These are phyloP conservation scores for Populus euphratica DNA, from an alignment of 345 rosid species.

Conservation along the genomic window DNA sequence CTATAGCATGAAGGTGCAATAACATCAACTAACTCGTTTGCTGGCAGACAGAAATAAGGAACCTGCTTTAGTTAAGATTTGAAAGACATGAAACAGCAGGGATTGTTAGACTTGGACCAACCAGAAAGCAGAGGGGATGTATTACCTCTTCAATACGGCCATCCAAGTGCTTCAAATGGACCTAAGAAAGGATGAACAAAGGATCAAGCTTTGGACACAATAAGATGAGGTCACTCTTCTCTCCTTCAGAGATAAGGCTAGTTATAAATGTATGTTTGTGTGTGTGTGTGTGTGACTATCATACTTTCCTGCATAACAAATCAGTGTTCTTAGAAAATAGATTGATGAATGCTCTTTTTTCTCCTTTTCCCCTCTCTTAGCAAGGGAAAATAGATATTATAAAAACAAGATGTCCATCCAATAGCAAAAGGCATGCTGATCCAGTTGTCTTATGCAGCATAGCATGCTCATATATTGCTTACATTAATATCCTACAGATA, in stretches of 20 bases:
- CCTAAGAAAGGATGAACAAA: conserved; percentile 41
- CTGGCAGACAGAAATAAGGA: conserved; percentile 97
- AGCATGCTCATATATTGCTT: neutral
- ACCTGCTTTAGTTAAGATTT: conserved; percentile 67
- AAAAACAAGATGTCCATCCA: neutral
- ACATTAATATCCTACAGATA: neutral
- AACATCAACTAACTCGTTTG: conserved; percentile 84
- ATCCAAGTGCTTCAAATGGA: conserved; percentile 91
- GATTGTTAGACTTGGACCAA: conserved; percentile 20
- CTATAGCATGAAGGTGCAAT: conserved; percentile 98
- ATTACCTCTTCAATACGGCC: conserved; percentile 93
- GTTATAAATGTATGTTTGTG: neutral
- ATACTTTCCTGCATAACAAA: neutral
- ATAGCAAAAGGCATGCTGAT: neutral
- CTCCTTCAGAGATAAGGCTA: neutral
- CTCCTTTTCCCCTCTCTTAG: neutral
- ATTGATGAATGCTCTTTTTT: too few species aligned
- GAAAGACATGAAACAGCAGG: conserved; percentile 40
- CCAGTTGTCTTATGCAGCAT: neutral
- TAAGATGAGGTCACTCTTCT: neutral
- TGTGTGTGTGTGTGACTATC: neutral
- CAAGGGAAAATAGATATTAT: neutral
- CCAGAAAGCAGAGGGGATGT: conserved; percentile 5
- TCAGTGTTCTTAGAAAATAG: neutral
- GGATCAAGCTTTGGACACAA: conserved; percentile 12